Evolutionary conservation across 768 basidiomycete genomes (phyloP), one percentile per base, ranked within the genome.

Genomic region (Brasilioporus rufonigricans): DNA sequence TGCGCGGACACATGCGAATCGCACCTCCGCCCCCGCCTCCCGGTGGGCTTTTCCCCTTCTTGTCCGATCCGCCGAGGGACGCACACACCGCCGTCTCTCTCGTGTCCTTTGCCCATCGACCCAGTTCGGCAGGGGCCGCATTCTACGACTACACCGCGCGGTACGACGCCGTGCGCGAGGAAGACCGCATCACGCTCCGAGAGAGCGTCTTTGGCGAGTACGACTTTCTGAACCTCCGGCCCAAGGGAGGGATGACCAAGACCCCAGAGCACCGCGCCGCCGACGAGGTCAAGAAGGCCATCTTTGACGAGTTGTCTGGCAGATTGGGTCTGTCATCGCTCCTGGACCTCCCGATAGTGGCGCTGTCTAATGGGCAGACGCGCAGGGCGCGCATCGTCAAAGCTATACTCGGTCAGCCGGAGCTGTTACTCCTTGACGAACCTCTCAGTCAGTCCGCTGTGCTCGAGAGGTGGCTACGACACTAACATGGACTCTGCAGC

Each of bases 71-170:
- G 23, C 51, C 65, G 19, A 61, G 65, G 16, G 80, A 89, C 59
- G 76, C 85, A 0, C 79, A 79, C 56, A 64, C 76, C 9, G 70
- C 70, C 31, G 65, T 90, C 32, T 73, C 77, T 16, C 67, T 84
- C 32, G 87, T 91, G 10, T 84, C 86, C 1, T 91, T 90, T 58
- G 78, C 84, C 0, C 84, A 88, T 56, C 78, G 84, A 18, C 74
- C 79, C 1, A 75, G 78, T 19, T 75, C 75, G 1, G 73, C 77
- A 0, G 82, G 82, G 0, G 85, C 87, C 9, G 89, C 81, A 12
- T 98, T 98, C 73, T 89, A 89, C 56, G 95, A 98, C 72, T 97
- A 89, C 65, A 89, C 93, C 0, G 93, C 94, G 3, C 84, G 94
- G 3, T 98, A 98, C 66, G 93, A 91, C 21, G 88, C 91, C 0